These are phyloP conservation scores for Immersiporthe knoxdaviesiana DNA, from an alignment of 2,329 filamentous ascomycete species.

Conservation along the genomic window DNA sequence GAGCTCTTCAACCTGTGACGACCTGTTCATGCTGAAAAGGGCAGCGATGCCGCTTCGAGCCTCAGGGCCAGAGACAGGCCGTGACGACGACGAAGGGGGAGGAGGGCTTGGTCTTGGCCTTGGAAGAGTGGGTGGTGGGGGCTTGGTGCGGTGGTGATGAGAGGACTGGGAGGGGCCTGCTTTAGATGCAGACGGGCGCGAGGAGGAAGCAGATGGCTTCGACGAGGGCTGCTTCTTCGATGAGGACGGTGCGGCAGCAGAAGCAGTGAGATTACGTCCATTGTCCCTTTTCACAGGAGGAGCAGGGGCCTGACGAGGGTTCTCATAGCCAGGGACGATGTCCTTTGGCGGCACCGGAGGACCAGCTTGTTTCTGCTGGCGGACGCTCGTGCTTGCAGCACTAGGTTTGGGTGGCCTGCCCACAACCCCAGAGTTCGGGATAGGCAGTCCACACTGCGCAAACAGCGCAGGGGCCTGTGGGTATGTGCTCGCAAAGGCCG, in stretches of 20 bases:
- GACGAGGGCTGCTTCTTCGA: background rate
- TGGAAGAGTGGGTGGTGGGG: background rate
- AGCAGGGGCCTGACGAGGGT: background rate
- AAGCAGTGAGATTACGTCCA: conserved; percentile 11
- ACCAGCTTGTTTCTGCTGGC: background rate
- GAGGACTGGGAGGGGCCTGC: background rate
- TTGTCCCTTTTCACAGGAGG: background rate
- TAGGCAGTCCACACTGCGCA: conserved; percentile 36
- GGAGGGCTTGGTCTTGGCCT: background rate
- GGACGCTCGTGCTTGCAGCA: background rate
- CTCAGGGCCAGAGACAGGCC: background rate
- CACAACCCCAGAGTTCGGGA: conserved; percentile 7
- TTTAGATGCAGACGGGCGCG: background rate
- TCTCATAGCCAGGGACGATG: background rate
- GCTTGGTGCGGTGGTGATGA: background rate
- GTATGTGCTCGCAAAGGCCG: conserved; percentile 30
- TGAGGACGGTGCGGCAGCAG: background rate
- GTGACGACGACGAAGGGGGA: background rate
- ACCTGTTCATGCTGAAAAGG: background rate
- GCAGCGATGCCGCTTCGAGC: background rate
- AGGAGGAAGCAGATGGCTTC: background rate
- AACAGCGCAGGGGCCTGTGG: conserved; percentile 38
- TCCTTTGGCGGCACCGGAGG: background rate
- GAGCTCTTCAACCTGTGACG: background rate
- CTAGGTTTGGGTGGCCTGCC: background rate